Evolutionary conservation across 768 basidiomycete genomes (phyloP).

Genomic region (Pholiota conissans): DNA sequence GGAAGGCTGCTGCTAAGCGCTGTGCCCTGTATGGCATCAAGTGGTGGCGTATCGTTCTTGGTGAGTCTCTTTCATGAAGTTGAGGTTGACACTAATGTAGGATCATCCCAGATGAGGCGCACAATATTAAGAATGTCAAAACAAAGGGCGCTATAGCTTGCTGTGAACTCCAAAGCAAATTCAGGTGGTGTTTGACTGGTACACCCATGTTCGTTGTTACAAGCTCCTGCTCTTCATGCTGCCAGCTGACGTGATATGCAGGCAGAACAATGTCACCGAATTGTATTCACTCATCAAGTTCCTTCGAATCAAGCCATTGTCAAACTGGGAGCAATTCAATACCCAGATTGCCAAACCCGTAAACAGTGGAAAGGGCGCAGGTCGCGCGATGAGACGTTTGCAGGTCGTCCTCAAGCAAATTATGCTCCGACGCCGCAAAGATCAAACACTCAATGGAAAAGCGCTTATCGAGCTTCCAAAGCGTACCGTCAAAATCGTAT

Average conservation of each 20-base stretch:
- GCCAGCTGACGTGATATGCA: slow-evolving; percentile 33
- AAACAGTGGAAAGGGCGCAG: slow-evolving; percentile 59
- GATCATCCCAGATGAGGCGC: slow-evolving; percentile 73
- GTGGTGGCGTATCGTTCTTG: slow-evolving; percentile 86
- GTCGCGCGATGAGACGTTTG: slow-evolving; percentile 78
- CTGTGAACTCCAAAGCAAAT: slow-evolving; percentile 73
- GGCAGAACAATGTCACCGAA: slow-evolving; percentile 91
- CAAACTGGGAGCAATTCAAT: slow-evolving; percentile 80
- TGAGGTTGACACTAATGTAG: background rate
- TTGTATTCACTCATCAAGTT: slow-evolving; percentile 90
- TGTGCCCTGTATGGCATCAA: slow-evolving; percentile 74
- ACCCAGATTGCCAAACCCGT: slow-evolving; percentile 77
- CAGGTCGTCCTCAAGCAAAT: slow-evolving; percentile 84
- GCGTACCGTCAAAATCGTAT: slow-evolving; percentile 66
- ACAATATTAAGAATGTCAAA: slow-evolving; percentile 88
- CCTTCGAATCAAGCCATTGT: slow-evolving; percentile 78
- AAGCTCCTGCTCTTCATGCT: slow-evolving; percentile 21
- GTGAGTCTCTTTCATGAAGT: slow-evolving; percentile 36
- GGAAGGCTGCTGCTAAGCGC: slow-evolving; percentile 45
- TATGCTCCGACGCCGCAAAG: slow-evolving; percentile 90
- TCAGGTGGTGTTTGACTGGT: slow-evolving; percentile 87
- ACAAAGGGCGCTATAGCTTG: slow-evolving; percentile 81
- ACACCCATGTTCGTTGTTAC: slow-evolving; percentile 61
- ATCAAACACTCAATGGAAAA: slow-evolving; percentile 72
- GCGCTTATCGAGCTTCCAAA: slow-evolving; percentile 79